Conservation (phyloP, 164 flowering plant species). For the Litsea cubeba region DNA sequence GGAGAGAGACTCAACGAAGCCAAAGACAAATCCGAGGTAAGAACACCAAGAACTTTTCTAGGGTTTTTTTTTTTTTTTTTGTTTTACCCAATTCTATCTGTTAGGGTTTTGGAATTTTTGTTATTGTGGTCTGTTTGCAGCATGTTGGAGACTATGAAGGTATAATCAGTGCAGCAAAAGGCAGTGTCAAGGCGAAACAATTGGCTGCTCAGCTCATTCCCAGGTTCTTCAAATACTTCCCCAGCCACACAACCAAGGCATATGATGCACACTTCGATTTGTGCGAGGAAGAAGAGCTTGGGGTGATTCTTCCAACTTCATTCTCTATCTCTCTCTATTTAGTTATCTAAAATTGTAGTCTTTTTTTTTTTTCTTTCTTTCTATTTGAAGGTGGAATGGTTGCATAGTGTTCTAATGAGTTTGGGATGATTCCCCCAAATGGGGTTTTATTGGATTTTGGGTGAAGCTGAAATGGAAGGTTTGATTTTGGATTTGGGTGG, state of each 20-base stretch:
- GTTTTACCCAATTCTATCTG: neutral
- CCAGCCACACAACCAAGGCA: slow-evolving; percentile 47
- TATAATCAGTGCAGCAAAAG: slow-evolving; percentile 65
- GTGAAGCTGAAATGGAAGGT: neutral
- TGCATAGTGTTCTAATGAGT: neutral
- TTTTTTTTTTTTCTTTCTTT: neutral
- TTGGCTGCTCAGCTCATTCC: slow-evolving; percentile 95
- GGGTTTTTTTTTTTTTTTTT: too few relatives aligned
- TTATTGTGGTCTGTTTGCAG: slow-evolving; percentile 27
- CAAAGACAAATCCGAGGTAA: slow-evolving; percentile 89
- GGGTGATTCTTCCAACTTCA: slow-evolving; percentile 40
- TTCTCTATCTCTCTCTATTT: neutral
- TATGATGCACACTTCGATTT: slow-evolving; percentile 69
- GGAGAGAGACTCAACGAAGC: slow-evolving; percentile 87
- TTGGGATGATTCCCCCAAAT: neutral
- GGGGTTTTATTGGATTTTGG: neutral
- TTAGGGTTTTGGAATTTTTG: neutral
- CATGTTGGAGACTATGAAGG: slow-evolving; percentile 74
- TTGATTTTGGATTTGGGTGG: neutral
- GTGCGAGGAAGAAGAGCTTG: slow-evolving; percentile 86
- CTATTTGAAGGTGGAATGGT: neutral
- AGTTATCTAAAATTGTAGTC: neutral
- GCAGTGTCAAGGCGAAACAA: slow-evolving; percentile 78
- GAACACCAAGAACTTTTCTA: neutral
- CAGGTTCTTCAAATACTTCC: slow-evolving; percentile 87